phyloP scores from a whole-genome alignment of 73 alveolate genomes.

The Paramecium primaurelia region DNA sequence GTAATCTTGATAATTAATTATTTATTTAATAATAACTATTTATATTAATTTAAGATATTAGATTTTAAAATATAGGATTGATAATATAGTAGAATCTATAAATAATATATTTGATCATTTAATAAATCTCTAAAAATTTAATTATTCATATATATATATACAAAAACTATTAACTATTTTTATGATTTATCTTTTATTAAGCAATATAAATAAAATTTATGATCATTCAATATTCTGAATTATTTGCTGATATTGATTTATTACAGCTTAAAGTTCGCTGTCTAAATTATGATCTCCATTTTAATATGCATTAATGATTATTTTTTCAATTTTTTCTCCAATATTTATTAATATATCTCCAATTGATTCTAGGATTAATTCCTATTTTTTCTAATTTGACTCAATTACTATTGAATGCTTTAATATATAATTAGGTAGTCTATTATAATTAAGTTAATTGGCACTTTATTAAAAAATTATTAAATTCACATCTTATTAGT shows the following conservation, averaged over 20 bases:
- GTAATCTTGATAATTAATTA: too few species aligned
- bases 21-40: too few species aligned
- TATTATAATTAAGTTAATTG: background rate
- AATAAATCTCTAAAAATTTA: too few species aligned
- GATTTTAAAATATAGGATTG: too few species aligned
- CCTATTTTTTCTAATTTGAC: background rate
- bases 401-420: background rate
- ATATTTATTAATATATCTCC: background rate
- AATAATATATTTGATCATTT: too few species aligned
- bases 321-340: background rate
- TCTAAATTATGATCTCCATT: background rate
- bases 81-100: too few species aligned
- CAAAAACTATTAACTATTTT: too few species aligned
- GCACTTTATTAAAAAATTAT: background rate
- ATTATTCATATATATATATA: too few species aligned
- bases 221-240: background rate
- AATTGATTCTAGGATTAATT: background rate
- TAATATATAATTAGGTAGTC: background rate
- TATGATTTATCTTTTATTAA: too few species aligned
- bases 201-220: background rate
- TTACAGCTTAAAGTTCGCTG: background rate
- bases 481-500: background rate
- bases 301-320: background rate
- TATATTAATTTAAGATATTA: too few species aligned
- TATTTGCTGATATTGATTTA: background rate